Base-by-base conservation (phyloP, 805 yeast genomes). In the Suhomyces canberraensis region DNA sequence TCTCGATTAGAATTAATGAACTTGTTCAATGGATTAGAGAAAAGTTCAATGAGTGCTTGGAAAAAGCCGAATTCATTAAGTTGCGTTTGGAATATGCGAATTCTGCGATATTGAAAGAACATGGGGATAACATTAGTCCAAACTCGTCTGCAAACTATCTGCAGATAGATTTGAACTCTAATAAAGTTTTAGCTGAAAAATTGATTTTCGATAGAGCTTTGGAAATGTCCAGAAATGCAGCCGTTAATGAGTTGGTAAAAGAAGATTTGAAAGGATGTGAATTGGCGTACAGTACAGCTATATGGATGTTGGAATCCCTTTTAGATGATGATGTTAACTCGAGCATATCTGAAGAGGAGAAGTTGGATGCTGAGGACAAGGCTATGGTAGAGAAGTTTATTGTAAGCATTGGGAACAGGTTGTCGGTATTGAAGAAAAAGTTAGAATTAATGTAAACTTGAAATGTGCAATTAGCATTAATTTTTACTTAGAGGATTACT, bases 271-370 rank as follows among this genome's bases (percentile, higher is more conserved):
- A 69, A 14, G 84, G 84, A 5, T 90, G 97, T 61, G 96, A 90
- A 60, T 62, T 85, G 40, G 84, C 91, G 7, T 91, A 91, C 57
- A 86, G 95, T 3, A 87, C 96, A 0, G 81, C 96, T 0, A 77
- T 91, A 35, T 91, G 97, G 97, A 88, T 91, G 96, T 67, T 91
- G 52, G 95, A 88, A 54, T 88, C 96, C 1, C 66, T 91, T 18
- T 60, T 89, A 36, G 91, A 84, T 41, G 69, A 62, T 13, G 68
- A 67, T 16, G 42, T 44, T 13, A 33, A 37, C 15, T 17, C 8
- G 3, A 25, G 36, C 17, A 18, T 37, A 3, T 24, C 26, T 8
- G 11, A 24, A 8, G 68, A 60, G 11, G 68, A 62, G 16, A 72
- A 58, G 41, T 66, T 90, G 40, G 95, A 86, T 51, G 74, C 68